A percentile compares a stretch with the other conserved stretches of the same genome.
Conservation (phyloP, 2,329 filamentous ascomycete genomes). For the Botryotinia convoluta region DNA sequence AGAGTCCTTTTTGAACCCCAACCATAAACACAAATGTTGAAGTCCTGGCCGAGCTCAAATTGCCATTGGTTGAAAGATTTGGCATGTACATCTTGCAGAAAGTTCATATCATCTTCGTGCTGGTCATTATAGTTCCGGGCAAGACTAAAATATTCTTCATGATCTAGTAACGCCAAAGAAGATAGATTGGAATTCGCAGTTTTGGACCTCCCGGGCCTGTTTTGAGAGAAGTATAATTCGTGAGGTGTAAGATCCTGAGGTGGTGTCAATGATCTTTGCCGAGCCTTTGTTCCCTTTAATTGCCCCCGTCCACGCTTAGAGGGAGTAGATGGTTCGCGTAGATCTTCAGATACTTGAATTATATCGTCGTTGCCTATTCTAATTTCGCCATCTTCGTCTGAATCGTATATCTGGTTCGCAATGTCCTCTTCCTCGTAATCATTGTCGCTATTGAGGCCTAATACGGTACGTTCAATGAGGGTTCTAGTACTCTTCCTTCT, state of each 20-base stretch:
- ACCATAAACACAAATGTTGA: slow-evolving; percentile 88
- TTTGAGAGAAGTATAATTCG: slow-evolving; percentile 92
- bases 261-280: slow-evolving; percentile 51
- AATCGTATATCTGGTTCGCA: slow-evolving; percentile 65
- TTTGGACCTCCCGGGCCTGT: slow-evolving; percentile 74
- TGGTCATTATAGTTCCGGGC: slow-evolving; percentile 61
- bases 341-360: slow-evolving; percentile 36
- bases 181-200: slow-evolving; percentile 85
- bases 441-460: slow-evolving; percentile 64
- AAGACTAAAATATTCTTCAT: slow-evolving; percentile 84
- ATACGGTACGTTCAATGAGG: slow-evolving; percentile 69
- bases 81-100: slow-evolving; percentile 71
- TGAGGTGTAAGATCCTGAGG: slow-evolving; percentile 80
- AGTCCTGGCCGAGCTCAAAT: slow-evolving; percentile 83
- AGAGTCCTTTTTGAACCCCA: slow-evolving; percentile 85
- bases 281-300: slow-evolving; percentile 47
- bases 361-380: slow-evolving; percentile 39
- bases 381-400: slow-evolving; percentile 48
- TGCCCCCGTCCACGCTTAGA: slow-evolving; percentile 50
- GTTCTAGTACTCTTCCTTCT: slow-evolving; percentile 78
- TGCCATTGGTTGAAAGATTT: slow-evolving; percentile 87
- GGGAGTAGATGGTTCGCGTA: slow-evolving; percentile 45
- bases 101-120: slow-evolving; percentile 67
- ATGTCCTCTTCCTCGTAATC: slow-evolving; percentile 68
- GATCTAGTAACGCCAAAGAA: slow-evolving; percentile 72